Conservation (phyloP, 2,329 filamentous ascomycete genomes). For the Lizonia empirigonia region DNA sequence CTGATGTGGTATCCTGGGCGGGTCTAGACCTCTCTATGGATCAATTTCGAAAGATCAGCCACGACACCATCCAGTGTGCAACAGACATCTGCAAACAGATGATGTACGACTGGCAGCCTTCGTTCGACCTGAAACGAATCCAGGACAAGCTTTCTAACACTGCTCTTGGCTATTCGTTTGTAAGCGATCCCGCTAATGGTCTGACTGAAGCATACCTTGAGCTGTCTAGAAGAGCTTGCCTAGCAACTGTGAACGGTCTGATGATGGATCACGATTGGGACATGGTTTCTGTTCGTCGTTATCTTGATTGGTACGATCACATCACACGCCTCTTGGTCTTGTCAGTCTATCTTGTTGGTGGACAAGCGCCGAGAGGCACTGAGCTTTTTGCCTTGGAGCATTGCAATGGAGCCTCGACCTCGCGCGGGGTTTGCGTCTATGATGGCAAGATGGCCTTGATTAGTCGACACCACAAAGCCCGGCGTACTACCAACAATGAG, state of each 20-base stretch:
- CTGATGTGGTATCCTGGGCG: constrained; percentile 1
- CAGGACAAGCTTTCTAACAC: constrained; percentile 1
- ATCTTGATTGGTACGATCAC: background rate
- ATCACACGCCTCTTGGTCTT: background rate
- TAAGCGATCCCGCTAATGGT: background rate
- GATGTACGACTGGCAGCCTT: background rate
- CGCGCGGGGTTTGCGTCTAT: background rate
- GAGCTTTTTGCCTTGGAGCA: constrained; percentile 1
- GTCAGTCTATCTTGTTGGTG: background rate
- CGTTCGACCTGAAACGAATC: background rate
- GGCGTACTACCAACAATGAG: background rate
- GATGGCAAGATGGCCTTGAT: constrained; percentile 3
- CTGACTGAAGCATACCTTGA: background rate
- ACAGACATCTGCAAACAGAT: background rate
- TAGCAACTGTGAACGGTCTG: background rate
- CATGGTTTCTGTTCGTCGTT: background rate
- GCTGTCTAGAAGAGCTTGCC: background rate
- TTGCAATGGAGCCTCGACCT: background rate
- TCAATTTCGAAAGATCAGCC: background rate
- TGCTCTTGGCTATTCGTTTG: background rate
- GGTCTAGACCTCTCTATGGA: background rate
- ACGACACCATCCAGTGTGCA: background rate
- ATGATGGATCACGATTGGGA: background rate
- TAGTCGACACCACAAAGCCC: background rate
- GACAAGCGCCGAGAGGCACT: constrained; percentile 2